Evolutionary conservation across 2,329 filamentous ascomycete genomes (phyloP).

Genomic region (Dendryphion nanum): DNA sequence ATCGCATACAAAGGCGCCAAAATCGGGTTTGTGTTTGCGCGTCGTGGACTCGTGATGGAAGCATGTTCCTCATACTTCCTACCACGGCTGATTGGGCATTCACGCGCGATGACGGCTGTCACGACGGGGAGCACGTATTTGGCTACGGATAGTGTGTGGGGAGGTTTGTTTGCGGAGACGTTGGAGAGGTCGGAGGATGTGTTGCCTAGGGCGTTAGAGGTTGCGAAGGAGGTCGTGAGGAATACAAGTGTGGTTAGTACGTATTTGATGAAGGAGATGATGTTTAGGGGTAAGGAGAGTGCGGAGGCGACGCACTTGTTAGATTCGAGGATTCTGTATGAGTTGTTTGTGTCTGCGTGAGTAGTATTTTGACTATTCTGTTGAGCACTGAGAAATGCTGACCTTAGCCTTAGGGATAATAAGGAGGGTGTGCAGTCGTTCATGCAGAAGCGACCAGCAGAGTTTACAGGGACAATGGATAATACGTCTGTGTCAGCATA

Average conservation of each 20-base stretch:
- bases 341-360: slow-evolving; percentile 54
- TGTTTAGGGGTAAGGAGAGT: slow-evolving; percentile 59
- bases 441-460: slow-evolving; percentile 64
- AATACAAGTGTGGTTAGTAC: slow-evolving; percentile 66
- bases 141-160: slow-evolving; percentile 51
- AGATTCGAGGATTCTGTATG: slow-evolving; percentile 64
- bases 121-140: slow-evolving; percentile 65
- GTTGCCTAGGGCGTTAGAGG: slow-evolving; percentile 61
- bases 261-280: slow-evolving; percentile 68
- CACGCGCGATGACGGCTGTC: slow-evolving; percentile 62
- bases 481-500: slow-evolving; percentile 59
- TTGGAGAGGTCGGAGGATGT: slow-evolving; percentile 59
- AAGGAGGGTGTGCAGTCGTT: slow-evolving; percentile 69
- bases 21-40: slow-evolving; percentile 72
- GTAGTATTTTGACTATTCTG: slow-evolving; percentile 23
- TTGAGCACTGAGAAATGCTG: neutral
- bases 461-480: slow-evolving; percentile 61
- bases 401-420: slow-evolving; percentile 53
- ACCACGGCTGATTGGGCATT: slow-evolving; percentile 65
- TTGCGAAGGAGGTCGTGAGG: slow-evolving; percentile 65
- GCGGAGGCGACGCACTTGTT: slow-evolving; percentile 70
- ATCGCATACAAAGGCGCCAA: slow-evolving; percentile 58
- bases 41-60: slow-evolving; percentile 70
- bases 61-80: slow-evolving; percentile 71
- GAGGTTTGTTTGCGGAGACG: slow-evolving; percentile 65